These are phyloP conservation scores for Scorias spongiosa DNA, from an alignment of 2,329 filamentous ascomycete genomes.

Conservation along the genomic window DNA sequence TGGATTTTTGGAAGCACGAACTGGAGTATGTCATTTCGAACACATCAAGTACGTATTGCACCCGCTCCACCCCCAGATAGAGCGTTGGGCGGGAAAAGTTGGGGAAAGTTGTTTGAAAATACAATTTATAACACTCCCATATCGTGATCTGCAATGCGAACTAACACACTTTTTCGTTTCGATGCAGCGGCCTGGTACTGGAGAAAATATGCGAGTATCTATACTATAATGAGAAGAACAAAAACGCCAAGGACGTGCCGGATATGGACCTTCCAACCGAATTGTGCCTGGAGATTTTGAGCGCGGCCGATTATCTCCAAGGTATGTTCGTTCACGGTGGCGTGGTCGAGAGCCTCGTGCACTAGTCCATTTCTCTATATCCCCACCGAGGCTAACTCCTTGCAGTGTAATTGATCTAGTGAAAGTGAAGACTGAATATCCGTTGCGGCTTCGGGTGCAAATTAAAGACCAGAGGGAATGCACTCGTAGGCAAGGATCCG, in stretches of 20 bases:
- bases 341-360: too few relatives aligned
- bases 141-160: too few relatives aligned
- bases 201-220: slow-evolving; percentile 75
- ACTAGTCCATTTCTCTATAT: too few relatives aligned
- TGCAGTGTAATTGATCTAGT: too few relatives aligned
- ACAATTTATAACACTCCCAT: too few relatives aligned
- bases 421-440: too few relatives aligned
- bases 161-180: background rate
- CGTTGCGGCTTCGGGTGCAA: too few relatives aligned
- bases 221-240: slow-evolving; percentile 65
- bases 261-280: slow-evolving; percentile 72
- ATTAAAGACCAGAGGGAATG: too few relatives aligned
- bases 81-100: too few relatives aligned
- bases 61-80: background rate
- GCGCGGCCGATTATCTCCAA: slow-evolving; percentile 57
- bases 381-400: too few relatives aligned
- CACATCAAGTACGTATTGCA: slow-evolving; percentile 52
- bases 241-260: slow-evolving; percentile 54
- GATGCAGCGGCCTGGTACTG: slow-evolving; percentile 50
- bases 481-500: too few relatives aligned
- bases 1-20: slow-evolving; percentile 49
- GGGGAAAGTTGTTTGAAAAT: too few relatives aligned
- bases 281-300: slow-evolving; percentile 60
- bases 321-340: background rate
- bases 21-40: slow-evolving; percentile 50